Percentiles rank a stretch among this genome's conserved stretches.
Evolutionary conservation across 495 filamentous ascomycete genomes (phyloP).

Genomic region (Lasiosphaeriaceae sp.): DNA sequence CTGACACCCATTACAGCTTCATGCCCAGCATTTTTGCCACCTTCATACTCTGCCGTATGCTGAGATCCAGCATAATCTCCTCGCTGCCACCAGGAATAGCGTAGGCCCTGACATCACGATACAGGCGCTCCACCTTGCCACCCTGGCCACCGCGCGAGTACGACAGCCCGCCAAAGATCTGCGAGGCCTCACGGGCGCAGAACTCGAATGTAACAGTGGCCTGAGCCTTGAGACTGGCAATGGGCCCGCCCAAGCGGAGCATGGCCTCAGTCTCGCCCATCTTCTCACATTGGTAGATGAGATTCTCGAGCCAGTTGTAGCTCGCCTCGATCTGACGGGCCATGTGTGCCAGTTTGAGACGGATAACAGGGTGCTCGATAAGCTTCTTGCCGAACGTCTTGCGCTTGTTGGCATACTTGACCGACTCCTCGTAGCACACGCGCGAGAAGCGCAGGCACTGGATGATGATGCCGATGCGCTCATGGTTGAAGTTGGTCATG

Average conservation of each 20-base stretch:
- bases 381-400: constrained; percentile 92
- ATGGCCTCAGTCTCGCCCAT: constrained; percentile 96
- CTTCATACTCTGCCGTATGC: constrained; percentile 85
- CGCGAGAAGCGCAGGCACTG: constrained; percentile 93
- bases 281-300: constrained; percentile 85
- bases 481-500: constrained; percentile 99
- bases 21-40: constrained; percentile 91
- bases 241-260: constrained; percentile 91
- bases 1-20: constrained; percentile 71
- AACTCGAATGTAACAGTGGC: constrained; percentile 91
- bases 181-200: constrained; percentile 91
- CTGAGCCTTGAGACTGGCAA: constrained; percentile 92
- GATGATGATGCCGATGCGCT: constrained; percentile 97
- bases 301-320: constrained; percentile 95
- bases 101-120: constrained; percentile 95
- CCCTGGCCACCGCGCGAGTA: constrained; percentile 94
- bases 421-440: constrained; percentile 93
- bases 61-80: constrained; percentile 98
- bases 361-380: constrained; percentile 95
- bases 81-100: constrained; percentile 95
- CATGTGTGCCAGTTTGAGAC: constrained; percentile 97
- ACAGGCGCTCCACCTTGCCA: constrained; percentile 91
- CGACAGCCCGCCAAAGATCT: constrained; percentile 94
- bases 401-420: constrained; percentile 96
- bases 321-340: constrained; percentile 94